Base-by-base conservation (phyloP, 306 rosid genomes). In the Pueraria montana region DNA sequence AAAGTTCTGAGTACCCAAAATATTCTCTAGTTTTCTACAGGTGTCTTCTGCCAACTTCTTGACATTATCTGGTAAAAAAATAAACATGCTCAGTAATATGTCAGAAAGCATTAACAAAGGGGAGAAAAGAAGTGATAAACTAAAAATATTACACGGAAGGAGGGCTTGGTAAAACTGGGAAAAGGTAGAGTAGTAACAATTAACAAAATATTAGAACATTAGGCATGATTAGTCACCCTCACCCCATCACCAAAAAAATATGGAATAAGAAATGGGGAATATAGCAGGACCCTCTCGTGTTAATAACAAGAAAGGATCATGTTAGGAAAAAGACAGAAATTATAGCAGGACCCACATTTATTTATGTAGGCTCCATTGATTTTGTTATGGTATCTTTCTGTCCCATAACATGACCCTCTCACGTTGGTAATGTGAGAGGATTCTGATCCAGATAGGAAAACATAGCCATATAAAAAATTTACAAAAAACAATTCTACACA, bases 11-110 rank as follows among this genome's bases (percentile, higher is more conserved):
- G 78, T 88, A 50, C 98, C 98, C 84, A 91, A 36, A 80, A 61
- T 81, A 20, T 86, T 87, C 80, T 87, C 88, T 18, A 93, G 11
- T 56, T 85, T 45, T 27, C 82, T 82, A 46, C 90, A 76, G 17
- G 88, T 88, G 58, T 89, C 91, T 52, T 87, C 87, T 1, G 97
- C 98, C 87, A 89, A 78, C 85, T 89, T 92, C 74, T 88, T 90
- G 40, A 83, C 48, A 43, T 88, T 68, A 79, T 96, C 99, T 93
- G 87, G 80, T 52, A 76, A 40, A 56, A 56, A 26, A 62, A 77
- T 38, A 43, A 63, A 26, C 49, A 78, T 77, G 32, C 65, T 49
- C 67, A 30, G 46, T 72, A 61, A 74, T 24, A 24, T 49, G 59
- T 71, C 45, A 86, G 34, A 59, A 13, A 3, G 42, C 9, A 73